phyloP scores from a whole-genome alignment of 768 basidiomycete genomes.

The Tulasnella sp. region DNA sequence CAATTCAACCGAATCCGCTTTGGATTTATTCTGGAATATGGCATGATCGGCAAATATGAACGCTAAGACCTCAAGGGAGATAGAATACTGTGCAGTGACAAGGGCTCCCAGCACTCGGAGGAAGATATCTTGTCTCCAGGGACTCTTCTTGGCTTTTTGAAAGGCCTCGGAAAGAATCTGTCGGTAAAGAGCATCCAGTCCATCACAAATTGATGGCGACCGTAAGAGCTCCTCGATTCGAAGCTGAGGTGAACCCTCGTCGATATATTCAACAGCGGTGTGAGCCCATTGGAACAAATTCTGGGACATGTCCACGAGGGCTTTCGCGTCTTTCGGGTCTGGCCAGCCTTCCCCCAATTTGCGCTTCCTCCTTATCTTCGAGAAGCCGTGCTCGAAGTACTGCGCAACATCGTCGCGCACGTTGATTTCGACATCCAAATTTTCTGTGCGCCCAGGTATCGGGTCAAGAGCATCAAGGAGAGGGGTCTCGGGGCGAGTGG shows the following conservation, averaged over 20 bases:
- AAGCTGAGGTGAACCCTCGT: not conserved
- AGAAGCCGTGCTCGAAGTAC: not conserved
- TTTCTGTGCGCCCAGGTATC: not conserved
- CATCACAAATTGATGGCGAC: not conserved
- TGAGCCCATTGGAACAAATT: not conserved
- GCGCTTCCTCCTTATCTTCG: not conserved
- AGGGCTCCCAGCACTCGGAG: not conserved
- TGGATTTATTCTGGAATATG: not conserved
- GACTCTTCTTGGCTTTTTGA: not conserved
- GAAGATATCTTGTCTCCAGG: not conserved
- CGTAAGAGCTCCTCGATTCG: not conserved
- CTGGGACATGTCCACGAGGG: not conserved
- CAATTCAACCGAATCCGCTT: not conserved
- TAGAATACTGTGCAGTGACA: not conserved
- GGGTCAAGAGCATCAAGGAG: not conserved
- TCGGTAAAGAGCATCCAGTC: not conserved
- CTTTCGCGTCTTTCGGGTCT: not conserved
- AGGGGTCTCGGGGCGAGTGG: not conserved
- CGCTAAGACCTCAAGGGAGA: not conserved
- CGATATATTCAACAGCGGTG: not conserved
- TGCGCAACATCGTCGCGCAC: not conserved
- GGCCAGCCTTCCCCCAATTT: not conserved
- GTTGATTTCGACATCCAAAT: not conserved
- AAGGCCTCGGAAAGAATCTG: not conserved
- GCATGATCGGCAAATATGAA: not conserved